phyloP scores from a whole-genome alignment of 2,329 filamentous ascomycete genomes.

The Ceratocystis ficicola region DNA sequence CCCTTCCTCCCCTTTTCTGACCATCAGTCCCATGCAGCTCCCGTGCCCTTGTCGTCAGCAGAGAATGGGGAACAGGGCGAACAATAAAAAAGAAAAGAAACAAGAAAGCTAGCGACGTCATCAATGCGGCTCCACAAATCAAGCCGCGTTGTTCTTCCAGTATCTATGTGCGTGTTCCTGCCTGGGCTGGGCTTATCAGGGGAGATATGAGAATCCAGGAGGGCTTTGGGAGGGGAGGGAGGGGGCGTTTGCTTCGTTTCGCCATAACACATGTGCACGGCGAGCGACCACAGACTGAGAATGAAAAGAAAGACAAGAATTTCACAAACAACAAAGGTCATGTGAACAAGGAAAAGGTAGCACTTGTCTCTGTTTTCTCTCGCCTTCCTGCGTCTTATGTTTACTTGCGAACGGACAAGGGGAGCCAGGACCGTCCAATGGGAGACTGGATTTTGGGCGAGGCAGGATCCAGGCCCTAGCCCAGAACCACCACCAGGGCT shows the following conservation, averaged over 20 bases:
- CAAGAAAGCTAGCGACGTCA: background rate
- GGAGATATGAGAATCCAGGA: background rate
- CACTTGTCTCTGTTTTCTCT: background rate
- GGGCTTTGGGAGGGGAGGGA: background rate
- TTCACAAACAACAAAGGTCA: background rate
- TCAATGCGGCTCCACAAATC: background rate
- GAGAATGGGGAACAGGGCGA: background rate
- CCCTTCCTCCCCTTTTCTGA: too few relatives aligned
- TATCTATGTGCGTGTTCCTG: background rate
- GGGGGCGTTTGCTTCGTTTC: background rate
- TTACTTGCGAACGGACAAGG: background rate
- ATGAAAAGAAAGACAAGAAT: background rate
- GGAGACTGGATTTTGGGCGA: background rate
- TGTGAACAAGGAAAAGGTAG: background rate
- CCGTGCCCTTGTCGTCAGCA: background rate
- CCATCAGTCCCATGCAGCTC: background rate
- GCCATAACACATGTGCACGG: background rate
- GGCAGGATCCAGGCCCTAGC: slow-evolving; percentile 6
- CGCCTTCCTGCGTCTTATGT: background rate
- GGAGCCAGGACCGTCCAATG: background rate
- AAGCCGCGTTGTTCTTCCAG: background rate
- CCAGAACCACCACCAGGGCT: background rate
- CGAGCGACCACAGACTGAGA: background rate
- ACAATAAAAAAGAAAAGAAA: too few relatives aligned
- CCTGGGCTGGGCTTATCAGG: background rate